Evolutionary conservation across 768 basidiomycete genomes (phyloP).

Genomic region (Butyriboletus loyo): DNA sequence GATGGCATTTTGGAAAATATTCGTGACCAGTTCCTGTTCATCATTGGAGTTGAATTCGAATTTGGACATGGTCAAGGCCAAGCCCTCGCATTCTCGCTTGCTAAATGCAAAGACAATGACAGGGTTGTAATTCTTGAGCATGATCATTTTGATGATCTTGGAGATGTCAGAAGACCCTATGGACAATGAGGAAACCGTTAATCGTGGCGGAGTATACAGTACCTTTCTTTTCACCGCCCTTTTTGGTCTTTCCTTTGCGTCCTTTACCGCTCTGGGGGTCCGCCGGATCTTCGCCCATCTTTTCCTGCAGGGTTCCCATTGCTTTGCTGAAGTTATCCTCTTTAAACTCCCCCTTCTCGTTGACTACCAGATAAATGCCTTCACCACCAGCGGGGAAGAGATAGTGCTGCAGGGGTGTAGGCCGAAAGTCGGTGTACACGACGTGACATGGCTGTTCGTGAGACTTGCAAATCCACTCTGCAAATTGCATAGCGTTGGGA

Average conservation of each 20-base stretch:
- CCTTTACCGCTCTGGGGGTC: slow-evolving; percentile 83
- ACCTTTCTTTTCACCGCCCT: slow-evolving; percentile 95
- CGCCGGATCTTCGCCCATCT: slow-evolving; percentile 86
- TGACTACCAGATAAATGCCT: slow-evolving; percentile 97
- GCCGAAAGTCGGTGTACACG: slow-evolving; percentile 98
- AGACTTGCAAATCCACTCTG: slow-evolving; percentile 97
- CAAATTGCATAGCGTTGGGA: slow-evolving; percentile 99
- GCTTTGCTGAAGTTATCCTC: slow-evolving; percentile 98
- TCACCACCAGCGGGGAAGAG: slow-evolving; percentile 96
- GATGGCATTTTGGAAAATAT: slow-evolving; percentile 94
- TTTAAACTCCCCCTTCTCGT: slow-evolving; percentile 94
- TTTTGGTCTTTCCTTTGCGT: slow-evolving; percentile 87
- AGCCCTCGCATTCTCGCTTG: slow-evolving; percentile 94
- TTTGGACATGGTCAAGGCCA: slow-evolving; percentile 91
- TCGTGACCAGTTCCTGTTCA: slow-evolving; percentile 82
- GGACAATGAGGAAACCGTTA: slow-evolving; percentile 9
- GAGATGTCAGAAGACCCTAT: slow-evolving; percentile 89
- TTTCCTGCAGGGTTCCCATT: slow-evolving; percentile 89
- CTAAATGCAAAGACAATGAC: slow-evolving; percentile 99
- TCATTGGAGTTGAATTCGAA: slow-evolving; percentile 92
- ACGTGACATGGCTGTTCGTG: slow-evolving; percentile 99
- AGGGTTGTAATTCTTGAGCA: slow-evolving; percentile 95
- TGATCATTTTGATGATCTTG: slow-evolving; percentile 98
- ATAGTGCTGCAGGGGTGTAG: slow-evolving; percentile 97
- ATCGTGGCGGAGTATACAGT: background rate